A percentile compares a stretch with the other conserved stretches of the same genome.
These are phyloP conservation scores for Lasiodiplodia citricola DNA, from an alignment of 2,329 filamentous ascomycete genomes.

Conservation along the genomic window DNA sequence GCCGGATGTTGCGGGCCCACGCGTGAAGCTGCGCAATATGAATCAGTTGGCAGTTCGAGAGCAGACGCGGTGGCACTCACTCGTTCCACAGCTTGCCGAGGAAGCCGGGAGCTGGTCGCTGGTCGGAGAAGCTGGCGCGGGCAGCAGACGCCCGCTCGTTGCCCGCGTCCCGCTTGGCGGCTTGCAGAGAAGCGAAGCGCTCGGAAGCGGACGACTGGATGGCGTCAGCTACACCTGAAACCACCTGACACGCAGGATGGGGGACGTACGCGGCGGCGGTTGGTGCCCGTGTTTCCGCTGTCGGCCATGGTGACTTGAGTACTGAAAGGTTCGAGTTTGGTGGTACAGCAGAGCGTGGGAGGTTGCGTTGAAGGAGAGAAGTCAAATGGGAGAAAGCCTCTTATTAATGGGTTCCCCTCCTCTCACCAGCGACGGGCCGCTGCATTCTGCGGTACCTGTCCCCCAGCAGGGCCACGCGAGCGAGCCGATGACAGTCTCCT, in stretches of 20 bases:
- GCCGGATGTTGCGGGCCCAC: not conserved
- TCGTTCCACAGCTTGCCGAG: conserved; percentile 26
- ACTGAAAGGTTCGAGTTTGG: not conserved
- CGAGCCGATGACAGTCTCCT: conserved; percentile 18
- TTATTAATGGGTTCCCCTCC: conserved; percentile 11
- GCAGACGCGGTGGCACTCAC: not conserved
- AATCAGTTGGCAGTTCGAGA: not conserved
- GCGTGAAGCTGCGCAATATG: conserved; percentile 4
- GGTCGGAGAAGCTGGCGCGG: conserved; percentile 25
- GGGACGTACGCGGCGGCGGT: conserved; percentile 19
- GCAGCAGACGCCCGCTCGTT: conserved; percentile 14
- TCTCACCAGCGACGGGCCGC: not conserved
- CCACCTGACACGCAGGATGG: not conserved
- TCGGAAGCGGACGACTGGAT: conserved; percentile 19
- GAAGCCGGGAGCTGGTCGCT: conserved; percentile 21
- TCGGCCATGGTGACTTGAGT: conserved; percentile 15
- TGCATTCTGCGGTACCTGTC: not conserved
- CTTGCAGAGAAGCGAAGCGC: conserved; percentile 22
- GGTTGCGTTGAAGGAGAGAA: not conserved
- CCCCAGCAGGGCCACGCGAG: not conserved
- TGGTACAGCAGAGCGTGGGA: not conserved
- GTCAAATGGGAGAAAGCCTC: not conserved
- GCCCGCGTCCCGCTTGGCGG: conserved; percentile 19
- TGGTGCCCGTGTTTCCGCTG: conserved; percentile 10
- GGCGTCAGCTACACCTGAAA: not conserved